Conservation (phyloP, 192 early-diverging fungal genomes). For the Umbelopsis sp. region DNA sequence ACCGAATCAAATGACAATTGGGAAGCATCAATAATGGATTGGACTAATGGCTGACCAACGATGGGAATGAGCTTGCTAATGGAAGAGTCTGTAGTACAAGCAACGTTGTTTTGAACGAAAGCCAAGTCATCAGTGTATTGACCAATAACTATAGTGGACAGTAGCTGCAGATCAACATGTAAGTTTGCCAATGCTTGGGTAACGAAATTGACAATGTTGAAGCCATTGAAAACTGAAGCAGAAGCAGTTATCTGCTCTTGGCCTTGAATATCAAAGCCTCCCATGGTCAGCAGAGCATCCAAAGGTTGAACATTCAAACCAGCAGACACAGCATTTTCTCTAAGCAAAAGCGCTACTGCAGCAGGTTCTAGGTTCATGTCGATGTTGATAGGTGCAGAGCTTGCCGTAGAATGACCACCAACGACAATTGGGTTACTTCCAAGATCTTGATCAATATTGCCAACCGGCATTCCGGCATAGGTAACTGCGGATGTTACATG, state of each 20-base stretch:
- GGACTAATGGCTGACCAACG: conserved; percentile 60
- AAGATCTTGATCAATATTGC: conserved; percentile 51
- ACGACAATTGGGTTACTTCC: conserved; percentile 43
- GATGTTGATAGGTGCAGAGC: conserved; percentile 36
- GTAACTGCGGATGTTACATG: conserved; percentile 49
- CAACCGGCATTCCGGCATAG: conserved; percentile 45
- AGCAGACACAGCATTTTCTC: conserved; percentile 46
- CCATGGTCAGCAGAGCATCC: conserved; percentile 48
- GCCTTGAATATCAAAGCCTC: conserved; percentile 41
- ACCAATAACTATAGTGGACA: conserved; percentile 49
- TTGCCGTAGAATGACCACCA: conserved; percentile 43
- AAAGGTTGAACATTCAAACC: conserved; percentile 48
- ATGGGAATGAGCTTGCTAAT: conserved; percentile 53
- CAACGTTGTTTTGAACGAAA: conserved; percentile 46
- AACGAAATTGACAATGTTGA: conserved; percentile 50
- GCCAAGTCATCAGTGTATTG: conserved; percentile 49
- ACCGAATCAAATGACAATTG: conserved; percentile 43
- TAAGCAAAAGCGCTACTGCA: conserved; percentile 47
- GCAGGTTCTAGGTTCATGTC: conserved; percentile 56
- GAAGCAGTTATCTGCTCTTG: conserved; percentile 31
- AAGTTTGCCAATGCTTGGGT: conserved; percentile 52
- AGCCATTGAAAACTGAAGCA: conserved; percentile 45
- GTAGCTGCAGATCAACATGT: conserved; percentile 49
- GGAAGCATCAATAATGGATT: conserved; percentile 47
- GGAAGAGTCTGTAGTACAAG: conserved; percentile 46